phyloP scores from a whole-genome alignment of 257 asterid species.

The Paulownia fortunei region DNA sequence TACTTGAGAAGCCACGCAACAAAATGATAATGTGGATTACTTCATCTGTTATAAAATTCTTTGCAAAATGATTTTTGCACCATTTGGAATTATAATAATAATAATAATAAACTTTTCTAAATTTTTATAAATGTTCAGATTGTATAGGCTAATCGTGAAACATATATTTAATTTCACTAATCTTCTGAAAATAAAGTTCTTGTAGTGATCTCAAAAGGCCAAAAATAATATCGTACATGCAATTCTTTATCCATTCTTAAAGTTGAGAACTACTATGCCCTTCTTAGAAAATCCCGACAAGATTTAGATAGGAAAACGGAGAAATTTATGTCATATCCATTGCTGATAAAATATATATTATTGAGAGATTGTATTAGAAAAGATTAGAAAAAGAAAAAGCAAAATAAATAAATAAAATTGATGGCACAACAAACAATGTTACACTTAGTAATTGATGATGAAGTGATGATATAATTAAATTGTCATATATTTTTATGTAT shows the following conservation, averaged over 20 bases:
- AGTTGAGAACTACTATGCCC: conserved; percentile 18
- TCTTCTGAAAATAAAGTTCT: too few relatives aligned
- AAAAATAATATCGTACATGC: neutral
- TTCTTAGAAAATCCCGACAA: conserved; percentile 18
- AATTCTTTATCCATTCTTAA: neutral
- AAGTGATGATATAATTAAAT: neutral
- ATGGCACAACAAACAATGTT: neutral
- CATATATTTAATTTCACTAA: too few relatives aligned
- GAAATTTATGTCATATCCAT: conserved; percentile 9
- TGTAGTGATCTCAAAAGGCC: neutral
- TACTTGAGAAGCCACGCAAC: neutral
- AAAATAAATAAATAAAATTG: neutral
- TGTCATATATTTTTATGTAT: neutral
- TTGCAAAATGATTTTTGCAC: neutral
- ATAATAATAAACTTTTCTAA: too few relatives aligned
- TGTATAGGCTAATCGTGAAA: too few relatives aligned
- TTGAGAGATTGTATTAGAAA: neutral
- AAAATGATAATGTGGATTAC: neutral
- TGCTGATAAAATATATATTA: neutral
- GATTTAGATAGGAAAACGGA: conserved; percentile 1
- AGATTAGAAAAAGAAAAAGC: neutral
- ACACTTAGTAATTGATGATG: neutral
- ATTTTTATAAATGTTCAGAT: too few relatives aligned
- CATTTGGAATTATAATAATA: neutral
- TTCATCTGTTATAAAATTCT: neutral